Conservation (phyloP, 176 grass and related monocot species). For the Luzula sylvatica region DNA sequence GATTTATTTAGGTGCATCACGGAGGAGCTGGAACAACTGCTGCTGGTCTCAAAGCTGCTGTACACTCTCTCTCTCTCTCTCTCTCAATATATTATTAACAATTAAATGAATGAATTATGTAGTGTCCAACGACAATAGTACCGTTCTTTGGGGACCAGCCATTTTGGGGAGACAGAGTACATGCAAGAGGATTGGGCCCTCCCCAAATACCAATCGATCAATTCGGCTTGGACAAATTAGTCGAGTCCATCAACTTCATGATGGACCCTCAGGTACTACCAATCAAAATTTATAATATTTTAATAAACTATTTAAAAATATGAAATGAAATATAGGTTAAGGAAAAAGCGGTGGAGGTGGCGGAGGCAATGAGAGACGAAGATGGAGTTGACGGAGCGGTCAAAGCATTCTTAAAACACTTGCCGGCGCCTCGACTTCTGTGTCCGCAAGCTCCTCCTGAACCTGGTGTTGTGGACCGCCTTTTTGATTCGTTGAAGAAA, state of each 20-base stretch:
- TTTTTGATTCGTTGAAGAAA: constrained; percentile 35
- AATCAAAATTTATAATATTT: background rate
- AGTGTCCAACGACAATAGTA: constrained; percentile 65
- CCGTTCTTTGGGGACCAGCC: constrained; percentile 77
- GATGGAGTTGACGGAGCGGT: constrained; percentile 51
- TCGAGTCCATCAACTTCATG: constrained; percentile 70
- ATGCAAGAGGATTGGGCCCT: constrained; percentile 53
- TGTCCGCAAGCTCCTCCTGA: background rate
- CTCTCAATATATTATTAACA: background rate
- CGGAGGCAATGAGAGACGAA: constrained; percentile 43
- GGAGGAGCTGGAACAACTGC: constrained; percentile 75
- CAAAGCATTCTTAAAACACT: constrained; percentile 51
- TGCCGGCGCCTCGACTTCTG: constrained; percentile 16
- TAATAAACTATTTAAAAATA: background rate
- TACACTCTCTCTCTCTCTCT: constrained; percentile 17
- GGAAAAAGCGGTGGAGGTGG: constrained; percentile 31
- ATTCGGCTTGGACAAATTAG: constrained; percentile 35
- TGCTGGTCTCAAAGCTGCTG: constrained; percentile 54
- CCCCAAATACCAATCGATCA: constrained; percentile 56
- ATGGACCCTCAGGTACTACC: constrained; percentile 47
- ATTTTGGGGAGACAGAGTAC: constrained; percentile 66
- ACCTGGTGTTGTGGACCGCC: constrained; percentile 11
- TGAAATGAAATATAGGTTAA: constrained; percentile 30
- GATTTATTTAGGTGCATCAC: constrained; percentile 45
- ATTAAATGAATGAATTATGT: constrained; percentile 24